Evolutionary conservation across 116 monocot genomes (phyloP).

Genomic region (Posidonia oceanica): DNA sequence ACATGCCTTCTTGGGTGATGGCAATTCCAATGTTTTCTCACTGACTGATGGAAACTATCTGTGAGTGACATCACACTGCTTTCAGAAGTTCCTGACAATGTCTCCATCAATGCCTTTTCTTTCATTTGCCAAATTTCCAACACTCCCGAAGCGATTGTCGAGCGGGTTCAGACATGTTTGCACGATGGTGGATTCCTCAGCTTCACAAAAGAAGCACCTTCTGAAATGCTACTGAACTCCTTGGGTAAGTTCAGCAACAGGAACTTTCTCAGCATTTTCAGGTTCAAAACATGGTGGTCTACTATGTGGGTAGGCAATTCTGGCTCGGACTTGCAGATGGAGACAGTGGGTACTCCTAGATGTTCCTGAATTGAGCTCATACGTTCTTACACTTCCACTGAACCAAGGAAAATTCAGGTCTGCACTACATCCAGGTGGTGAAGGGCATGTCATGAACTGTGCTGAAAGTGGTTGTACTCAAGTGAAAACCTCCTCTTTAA

Average conservation of each 20-base stretch:
- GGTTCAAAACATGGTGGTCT: conserved; percentile 62
- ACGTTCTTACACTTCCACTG: conserved; percentile 32
- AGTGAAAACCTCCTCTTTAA: too few species aligned
- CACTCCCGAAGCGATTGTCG: conserved; percentile 16
- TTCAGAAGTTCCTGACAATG: conserved; percentile 27
- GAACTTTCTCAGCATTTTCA: conserved; percentile 35
- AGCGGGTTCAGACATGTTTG: conserved; percentile 17
- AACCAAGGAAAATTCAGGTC: conserved; percentile 37
- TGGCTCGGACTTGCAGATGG: too few species aligned
- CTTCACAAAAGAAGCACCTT: conserved; percentile 14
- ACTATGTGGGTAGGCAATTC: conserved; percentile 37
- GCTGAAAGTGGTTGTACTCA: conserved; percentile 30
- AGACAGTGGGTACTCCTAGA: too few species aligned
- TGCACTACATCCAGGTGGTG: conserved; percentile 22
- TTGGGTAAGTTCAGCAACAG: conserved; percentile 15
- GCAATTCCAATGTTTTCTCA: conserved; percentile 11
- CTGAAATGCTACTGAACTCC: conserved; percentile 14
- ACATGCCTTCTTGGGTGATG: background rate
- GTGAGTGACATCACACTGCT: conserved; percentile 25
- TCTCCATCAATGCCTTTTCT: too few species aligned
- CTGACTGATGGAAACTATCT: conserved; percentile 18
- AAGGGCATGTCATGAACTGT: conserved; percentile 20
- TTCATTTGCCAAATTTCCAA: too few species aligned
- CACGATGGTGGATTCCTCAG: conserved; percentile 27
- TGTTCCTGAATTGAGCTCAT: too few species aligned